Evolutionary conservation across 2,329 filamentous ascomycete species (phyloP), one percentile per base, ranked within the genome.

Genomic region (Curvularia sp.): DNA sequence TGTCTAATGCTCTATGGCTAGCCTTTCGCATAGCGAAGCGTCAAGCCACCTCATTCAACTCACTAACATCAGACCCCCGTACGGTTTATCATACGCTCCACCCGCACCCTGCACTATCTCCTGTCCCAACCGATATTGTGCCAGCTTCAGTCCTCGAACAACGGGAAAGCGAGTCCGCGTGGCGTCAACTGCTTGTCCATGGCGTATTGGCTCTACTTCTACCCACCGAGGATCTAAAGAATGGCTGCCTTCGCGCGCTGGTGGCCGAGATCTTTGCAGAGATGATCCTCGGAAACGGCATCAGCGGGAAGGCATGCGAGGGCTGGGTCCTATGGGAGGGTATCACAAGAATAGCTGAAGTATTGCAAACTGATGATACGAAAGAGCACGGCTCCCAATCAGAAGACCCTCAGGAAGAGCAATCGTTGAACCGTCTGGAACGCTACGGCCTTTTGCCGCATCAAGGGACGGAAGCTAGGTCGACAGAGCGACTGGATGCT

Each of bases 191-290:
- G 55, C 83, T 98, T n/a, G 89, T 93, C 15, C 88, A 93, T 72
- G 91, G 89, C 28, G 83, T 93, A 36, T 81, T 99, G 61, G 89
- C 92, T 23, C 83, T 97, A 51, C 84, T 99, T 15, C 83, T 99
- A 19, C 95, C 95, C 9, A 95, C 93, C 15, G 94, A 98, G 71
- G 94, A 98, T 75, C 82, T 98, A 38, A 88, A 94, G 71, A 98
- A 97, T 75, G 87, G 87, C 53, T 96, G 92, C 75, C 82, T 98
- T 69, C 89, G 91, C 55, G 85, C 91, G 34, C 82, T 99, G 61
- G 89, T 97, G 61, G 87, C 88, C 53, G 92, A 97, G 78, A 90
- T 98, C 64, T 83, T 98, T 61, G 91, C 93, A 6, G 93, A 97
- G 77, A 87, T 96, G 74, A 91, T 98, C 61, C 83, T 99, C 64